Evolutionary conservation across 1,284 basidiomycete species (phyloP), one percentile per base, ranked within the genome.

Genomic region (Heterobasidion parviporum): DNA sequence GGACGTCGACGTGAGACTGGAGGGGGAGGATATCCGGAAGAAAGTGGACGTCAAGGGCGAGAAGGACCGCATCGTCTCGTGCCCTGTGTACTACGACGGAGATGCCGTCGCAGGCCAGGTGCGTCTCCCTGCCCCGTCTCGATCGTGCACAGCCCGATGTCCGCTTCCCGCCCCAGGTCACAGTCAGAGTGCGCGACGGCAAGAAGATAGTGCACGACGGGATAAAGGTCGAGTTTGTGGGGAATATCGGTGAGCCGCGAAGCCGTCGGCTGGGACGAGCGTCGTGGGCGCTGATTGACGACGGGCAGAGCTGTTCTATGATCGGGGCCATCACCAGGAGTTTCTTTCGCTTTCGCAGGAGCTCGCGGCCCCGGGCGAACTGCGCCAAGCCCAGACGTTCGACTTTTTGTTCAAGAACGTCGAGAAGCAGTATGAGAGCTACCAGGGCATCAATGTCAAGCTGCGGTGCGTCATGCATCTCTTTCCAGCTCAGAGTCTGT

Each of bases 351-450:
- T 98, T 60, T 92, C 92, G 0, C 94, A 98, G 72, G 94, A 98
- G 67, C 80, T 98, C 12, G 94, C 95, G 0, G 87, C 90, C 0
- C 93, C 94, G 8, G 94, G 94, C 41, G 96, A 99, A 66, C 87
- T 98, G 84, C 82, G 94, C 52, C 89, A 93, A 64, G 93, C 93
- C 0, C 94, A 98, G 72, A 92, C 93, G 15, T 96, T 88, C 65
- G 94, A 98, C 55, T 99, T 99, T 72, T 80, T 85, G 63, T 99
- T 99, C 82, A 98, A 98, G 78, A 98, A 97, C 65, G 92, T 99
- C 51, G 97, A 99, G 81, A 98, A 99, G 77, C 94, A 96, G 68
- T 98, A 93, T 66, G 96, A 99, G 76, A 94, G 90, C 65, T 98
- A 98, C 69, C 88, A 94, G 62, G 96, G 96, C 1, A 98, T 98